Evolutionary conservation across 139 green algal genomes (phyloP), one percentile per base, ranked within the genome.

Genomic region (Axilococcus clingmanii): DNA sequence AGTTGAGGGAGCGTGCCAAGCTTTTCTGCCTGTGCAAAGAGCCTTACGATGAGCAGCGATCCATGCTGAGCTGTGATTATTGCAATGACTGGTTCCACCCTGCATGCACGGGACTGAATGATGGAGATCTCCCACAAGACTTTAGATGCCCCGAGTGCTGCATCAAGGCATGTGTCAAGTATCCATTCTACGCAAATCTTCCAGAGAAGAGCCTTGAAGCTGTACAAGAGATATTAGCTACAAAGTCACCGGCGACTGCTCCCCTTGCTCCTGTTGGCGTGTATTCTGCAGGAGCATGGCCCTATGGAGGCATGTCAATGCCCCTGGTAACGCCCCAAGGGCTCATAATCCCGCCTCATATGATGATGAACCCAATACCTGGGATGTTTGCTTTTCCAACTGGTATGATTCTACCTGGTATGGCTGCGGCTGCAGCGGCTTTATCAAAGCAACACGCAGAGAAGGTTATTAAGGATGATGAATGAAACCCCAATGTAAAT

Each of bases 71-170:
- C 5, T 89, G 81, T 61, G 72, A 82, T 55, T 45, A 73, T 53
- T 89, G 81, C 66, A 29, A 57, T 22, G 80, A 80, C 14, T 81
- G 68, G 79, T 88, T 74, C 50, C 81, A 89, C 62, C 77, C 71
- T 42, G 64, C 68, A 3, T 89, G 81, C 55, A 65, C 84, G 25
- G 81, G 81, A 9, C 72, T 82, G 28, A 19, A 38, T 7, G 40
- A 38, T 3, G 67, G 65, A 12, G 42, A 52, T 25, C 56, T 64
- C 14, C 73, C 73, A 7, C 25, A 44, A 7, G 32, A 63, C 29
- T 76, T 74, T 63, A 56, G 54, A 27, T 82, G 74, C 55, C 74
- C 74, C 27, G 47, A 61, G 3, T 82, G 74, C 59, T 76, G 68
- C 55, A 58, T 65, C 36, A 44, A 44, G 35, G 31, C 25, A 16